Evolutionary conservation across 371 early-diverging fungal genomes (phyloP).

Genomic region (Conidiobolus incongruus): DNA sequence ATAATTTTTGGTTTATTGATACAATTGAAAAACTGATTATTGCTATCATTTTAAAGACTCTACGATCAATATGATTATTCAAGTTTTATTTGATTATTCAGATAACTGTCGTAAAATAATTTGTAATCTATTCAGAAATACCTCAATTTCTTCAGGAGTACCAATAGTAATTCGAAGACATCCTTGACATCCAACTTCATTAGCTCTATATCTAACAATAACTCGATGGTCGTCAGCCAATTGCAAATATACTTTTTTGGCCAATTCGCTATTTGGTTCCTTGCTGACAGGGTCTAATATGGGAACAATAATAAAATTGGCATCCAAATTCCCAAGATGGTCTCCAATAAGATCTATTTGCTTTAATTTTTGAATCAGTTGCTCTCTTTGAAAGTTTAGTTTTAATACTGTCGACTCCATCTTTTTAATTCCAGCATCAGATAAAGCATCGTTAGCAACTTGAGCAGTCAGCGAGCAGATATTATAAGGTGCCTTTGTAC

Average conservation of each 20-base stretch:
- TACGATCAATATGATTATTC: no score
- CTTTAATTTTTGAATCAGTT: constrained; percentile 23
- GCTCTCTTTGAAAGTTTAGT: constrained; percentile 34
- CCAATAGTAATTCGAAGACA: constrained; percentile 89
- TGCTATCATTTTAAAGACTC: no score
- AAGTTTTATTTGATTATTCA: no score
- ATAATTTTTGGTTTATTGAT: no score
- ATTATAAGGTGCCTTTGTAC: constrained; percentile 95
- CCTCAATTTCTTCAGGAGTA: constrained; percentile 53
- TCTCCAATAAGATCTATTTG: constrained; percentile 25
- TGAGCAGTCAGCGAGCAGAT: constrained; percentile 68
- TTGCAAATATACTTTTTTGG: constrained; percentile 44
- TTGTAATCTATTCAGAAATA: constrained; percentile 17
- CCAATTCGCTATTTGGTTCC: constrained; percentile 40
- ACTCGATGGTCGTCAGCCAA: constrained; percentile 66
- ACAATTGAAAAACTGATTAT: no score
- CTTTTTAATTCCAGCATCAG: constrained; percentile 31
- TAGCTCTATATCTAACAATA: constrained; percentile 85
- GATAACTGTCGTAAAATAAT: no score
- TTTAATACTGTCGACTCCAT: constrained; percentile 32
- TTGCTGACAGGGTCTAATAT: constrained; percentile 31
- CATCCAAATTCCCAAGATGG: constrained; percentile 67
- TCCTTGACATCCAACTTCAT: constrained; percentile 74
- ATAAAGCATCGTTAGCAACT: constrained; percentile 55
- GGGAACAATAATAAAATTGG: constrained; percentile 83